Evolutionary conservation across 805 yeast species (phyloP).

Genomic region (Yarrowia sp.): DNA sequence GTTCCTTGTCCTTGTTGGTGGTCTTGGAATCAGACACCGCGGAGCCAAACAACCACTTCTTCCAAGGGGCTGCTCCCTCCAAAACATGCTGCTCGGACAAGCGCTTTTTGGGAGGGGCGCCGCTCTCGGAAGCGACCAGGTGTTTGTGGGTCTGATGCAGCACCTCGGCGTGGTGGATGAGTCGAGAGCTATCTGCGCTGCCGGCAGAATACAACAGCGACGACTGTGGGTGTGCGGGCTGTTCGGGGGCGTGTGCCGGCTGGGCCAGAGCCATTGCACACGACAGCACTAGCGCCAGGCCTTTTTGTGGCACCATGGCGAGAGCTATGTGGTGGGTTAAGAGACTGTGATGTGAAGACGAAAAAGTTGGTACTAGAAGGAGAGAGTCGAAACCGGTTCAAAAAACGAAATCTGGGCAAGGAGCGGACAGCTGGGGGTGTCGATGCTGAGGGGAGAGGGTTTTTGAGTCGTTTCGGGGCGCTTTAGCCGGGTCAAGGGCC

Average conservation of each 20-base stretch:
- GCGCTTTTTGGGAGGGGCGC: constrained; percentile 39
- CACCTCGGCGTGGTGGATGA: constrained; percentile 36
- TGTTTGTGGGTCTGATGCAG: constrained; percentile 33
- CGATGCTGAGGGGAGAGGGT: neutral
- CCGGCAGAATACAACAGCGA: constrained; percentile 35
- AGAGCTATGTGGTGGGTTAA: constrained; percentile 10
- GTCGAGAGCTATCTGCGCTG: constrained; percentile 35
- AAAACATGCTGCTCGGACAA: constrained; percentile 40
- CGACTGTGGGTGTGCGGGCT: constrained; percentile 19
- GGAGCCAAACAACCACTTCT: constrained; percentile 22
- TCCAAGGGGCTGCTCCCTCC: constrained; percentile 33
- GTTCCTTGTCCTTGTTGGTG: neutral
- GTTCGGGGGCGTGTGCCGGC: constrained; percentile 16
- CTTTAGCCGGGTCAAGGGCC: neutral
- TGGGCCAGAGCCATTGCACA: constrained; percentile 34
- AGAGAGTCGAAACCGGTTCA: neutral
- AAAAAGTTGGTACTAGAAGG: neutral
- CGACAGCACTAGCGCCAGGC: constrained; percentile 36
- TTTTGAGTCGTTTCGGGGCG: neutral
- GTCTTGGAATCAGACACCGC: neutral
- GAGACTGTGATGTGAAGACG: neutral
- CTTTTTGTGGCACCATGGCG: constrained; percentile 39
- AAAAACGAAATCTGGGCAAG: neutral
- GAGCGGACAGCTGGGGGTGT: neutral
- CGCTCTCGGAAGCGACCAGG: constrained; percentile 36